Percentiles rank a stretch among this genome's conserved stretches.
Evolutionary conservation across 2,329 filamentous ascomycete species (phyloP).

Genomic region (Arthrobotrys megalospora): DNA sequence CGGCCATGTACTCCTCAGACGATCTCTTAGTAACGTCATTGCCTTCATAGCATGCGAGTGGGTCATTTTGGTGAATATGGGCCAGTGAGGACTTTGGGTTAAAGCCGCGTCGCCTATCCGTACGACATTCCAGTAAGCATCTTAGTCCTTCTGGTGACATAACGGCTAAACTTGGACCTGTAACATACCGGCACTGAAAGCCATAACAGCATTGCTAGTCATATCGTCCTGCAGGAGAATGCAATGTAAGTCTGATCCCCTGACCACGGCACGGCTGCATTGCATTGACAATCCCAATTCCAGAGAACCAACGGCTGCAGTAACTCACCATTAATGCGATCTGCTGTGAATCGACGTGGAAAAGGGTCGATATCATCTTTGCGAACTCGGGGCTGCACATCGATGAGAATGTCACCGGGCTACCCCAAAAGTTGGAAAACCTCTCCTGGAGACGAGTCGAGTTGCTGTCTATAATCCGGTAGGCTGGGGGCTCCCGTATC

Average conservation of each 20-base stretch:
- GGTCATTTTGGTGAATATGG: slow-evolving; percentile 56
- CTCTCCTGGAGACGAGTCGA: slow-evolving; percentile 53
- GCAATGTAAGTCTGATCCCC: slow-evolving; percentile 38
- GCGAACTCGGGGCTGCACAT: slow-evolving; percentile 57
- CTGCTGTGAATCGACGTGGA: slow-evolving; percentile 57
- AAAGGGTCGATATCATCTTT: slow-evolving; percentile 49
- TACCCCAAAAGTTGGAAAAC: slow-evolving; percentile 59
- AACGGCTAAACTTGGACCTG: slow-evolving; percentile 14
- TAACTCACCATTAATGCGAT: slow-evolving; percentile 59
- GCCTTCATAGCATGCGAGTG: slow-evolving; percentile 56
- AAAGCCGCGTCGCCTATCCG: slow-evolving; percentile 52
- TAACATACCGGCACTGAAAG: slow-evolving; percentile 54
- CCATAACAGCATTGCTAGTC: slow-evolving; percentile 61
- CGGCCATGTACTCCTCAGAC: slow-evolving; percentile 50
- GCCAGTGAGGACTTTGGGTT: slow-evolving; percentile 58
- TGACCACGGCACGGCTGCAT: neutral
- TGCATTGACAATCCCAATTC: slow-evolving; percentile 16
- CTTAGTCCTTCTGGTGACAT: neutral
- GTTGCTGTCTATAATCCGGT: slow-evolving; percentile 56
- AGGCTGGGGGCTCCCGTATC: slow-evolving; percentile 54
- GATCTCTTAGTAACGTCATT: slow-evolving; percentile 48
- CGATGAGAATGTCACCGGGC: slow-evolving; percentile 49
- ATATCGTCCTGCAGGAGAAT: slow-evolving; percentile 56
- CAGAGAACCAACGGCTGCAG: neutral
- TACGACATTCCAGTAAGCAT: slow-evolving; percentile 14